Evolutionary conservation across 352 stramenopile species (phyloP), one percentile per base, ranked within the genome.

Genomic region (Phytophthora europaea): DNA sequence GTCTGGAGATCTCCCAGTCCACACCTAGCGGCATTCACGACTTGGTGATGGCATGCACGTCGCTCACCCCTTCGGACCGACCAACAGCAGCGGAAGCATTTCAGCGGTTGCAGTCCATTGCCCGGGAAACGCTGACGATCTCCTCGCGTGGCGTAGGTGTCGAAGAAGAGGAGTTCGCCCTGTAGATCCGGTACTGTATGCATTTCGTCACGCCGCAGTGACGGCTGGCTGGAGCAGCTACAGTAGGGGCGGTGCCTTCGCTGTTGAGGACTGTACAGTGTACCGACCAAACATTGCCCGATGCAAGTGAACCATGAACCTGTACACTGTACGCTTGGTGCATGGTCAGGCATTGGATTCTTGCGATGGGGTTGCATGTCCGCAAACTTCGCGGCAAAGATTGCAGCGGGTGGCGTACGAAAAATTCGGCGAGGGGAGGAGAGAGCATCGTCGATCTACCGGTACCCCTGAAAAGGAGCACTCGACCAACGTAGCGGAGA

Each of bases 61-160:
- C 75, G 3, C 47, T 85, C 64, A 69, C 75, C 26, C 69, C 79
- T 54, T 59, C 33, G 0, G 64, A 83, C 8, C 79, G 79, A 9
- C 79, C 81, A 2, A 85, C 76, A 5, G 71, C 79, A 0, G 69
- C 67, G 10, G 72, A 89, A 40, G 70, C 65, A 3, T 60, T 88
- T 20, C 65, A 83, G 54, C 56, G 73, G 18, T 57, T 86, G 33
- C 80, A 82, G 61, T 72, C 61, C 48, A 68, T 78, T 18, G 52
- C 61, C 9, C 51, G 65, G 61, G 61, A 72, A 68, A 78, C 67
- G 13, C 59, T 72, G 26, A 67, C 73, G 47, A 75, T 83, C 38
- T 83, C 69, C 13, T 79, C 70, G 8, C 52, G 52, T 50, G 67
- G 63, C 5, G 52, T 70, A 15, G 8, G 45, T 62, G 68, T 57